Evolutionary conservation across 2,329 filamentous ascomycete species (phyloP).

Genomic region (Xylariaceae sp.): DNA sequence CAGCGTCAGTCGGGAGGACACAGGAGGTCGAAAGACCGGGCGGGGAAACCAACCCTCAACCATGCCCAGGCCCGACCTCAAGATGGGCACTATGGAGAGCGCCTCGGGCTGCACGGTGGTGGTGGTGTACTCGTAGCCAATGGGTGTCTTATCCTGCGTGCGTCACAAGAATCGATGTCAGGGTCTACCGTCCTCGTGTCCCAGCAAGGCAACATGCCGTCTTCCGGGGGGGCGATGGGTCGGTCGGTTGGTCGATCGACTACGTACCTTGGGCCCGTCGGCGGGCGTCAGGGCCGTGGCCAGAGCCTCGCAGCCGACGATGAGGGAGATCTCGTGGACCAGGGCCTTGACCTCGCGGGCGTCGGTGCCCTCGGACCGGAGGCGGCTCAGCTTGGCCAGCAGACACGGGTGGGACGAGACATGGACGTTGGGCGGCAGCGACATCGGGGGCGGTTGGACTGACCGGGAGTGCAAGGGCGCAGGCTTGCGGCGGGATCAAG

Average conservation of each 20-base stretch:
- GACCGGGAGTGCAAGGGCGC: not conserved
- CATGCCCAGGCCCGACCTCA: constrained; percentile 90
- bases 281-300: constrained; percentile 50
- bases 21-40: not conserved
- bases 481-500: not conserved
- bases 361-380: constrained; percentile 64
- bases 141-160: constrained; percentile 66
- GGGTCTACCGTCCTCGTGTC: no score
- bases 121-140: constrained; percentile 68
- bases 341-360: constrained; percentile 72
- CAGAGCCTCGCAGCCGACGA: constrained; percentile 77
- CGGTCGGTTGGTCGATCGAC: constrained; percentile 3
- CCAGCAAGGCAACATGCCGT: no score
- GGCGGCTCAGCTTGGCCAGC: constrained; percentile 78
- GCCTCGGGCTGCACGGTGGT: constrained; percentile 54
- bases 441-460: constrained; percentile 14
- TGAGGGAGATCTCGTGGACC: constrained; percentile 77
- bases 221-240: no score
- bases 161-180: not conserved
- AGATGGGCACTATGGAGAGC: constrained; percentile 81
- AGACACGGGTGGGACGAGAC: constrained; percentile 82
- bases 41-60: constrained; percentile 56
- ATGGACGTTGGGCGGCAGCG: constrained; percentile 57
- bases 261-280: constrained; percentile 56
- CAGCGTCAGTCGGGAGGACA: constrained; percentile 6